Base-by-base conservation (phyloP, 2,329 filamentous ascomycete species). In the Pseudogymnoascus verrucosus region DNA sequence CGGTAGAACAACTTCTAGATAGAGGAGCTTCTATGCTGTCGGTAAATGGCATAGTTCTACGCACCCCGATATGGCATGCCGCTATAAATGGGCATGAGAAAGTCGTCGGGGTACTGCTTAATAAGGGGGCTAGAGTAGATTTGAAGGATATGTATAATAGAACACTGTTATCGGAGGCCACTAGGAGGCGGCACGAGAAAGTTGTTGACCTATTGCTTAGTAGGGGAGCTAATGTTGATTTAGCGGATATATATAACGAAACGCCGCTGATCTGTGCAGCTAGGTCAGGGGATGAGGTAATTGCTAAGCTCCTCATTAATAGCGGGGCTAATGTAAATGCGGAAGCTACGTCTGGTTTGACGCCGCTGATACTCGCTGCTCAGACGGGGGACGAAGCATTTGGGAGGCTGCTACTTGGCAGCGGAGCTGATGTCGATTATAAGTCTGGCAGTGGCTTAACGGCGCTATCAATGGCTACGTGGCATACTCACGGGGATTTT, bases 31-130 rank as follows among this genome's bases (percentile, higher is more conserved):
- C 40, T 26, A 19, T 26, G 12, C 5, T 8, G 19, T n/a, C 12
- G 5, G 12, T 3, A 19, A 1, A 14, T 14, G 3, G 12, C 23
- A 0, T 4, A 1, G 40, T 14, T 23, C 3, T 4, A 5, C 1
- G 0, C 21, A 23, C 0, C 19, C 42, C 21, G 7, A 14, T 47
- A 23, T 23, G 42, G 42, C 0, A 8, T 26, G 42, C 42, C 21
- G 2, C 2, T n/a, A 14, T 1, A n/a, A 1, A 7, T 3, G 21
- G 21, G 12, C 42, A 26, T n/a, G 42, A n/a, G 8, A 47, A 47
- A 4, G 12, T 47, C 5, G 19, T 47, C 12, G 21, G 8, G 42
- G 3, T 60, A 60, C 6, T 34, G 2, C 19, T 60, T 36, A 60
- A 21, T 36, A 19, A 7, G 26, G 42, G 21, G 8, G 21, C 6